These are phyloP conservation scores for Ganoderma meredithae DNA, from an alignment of 1,284 basidiomycete species.

Conservation along the genomic window DNA sequence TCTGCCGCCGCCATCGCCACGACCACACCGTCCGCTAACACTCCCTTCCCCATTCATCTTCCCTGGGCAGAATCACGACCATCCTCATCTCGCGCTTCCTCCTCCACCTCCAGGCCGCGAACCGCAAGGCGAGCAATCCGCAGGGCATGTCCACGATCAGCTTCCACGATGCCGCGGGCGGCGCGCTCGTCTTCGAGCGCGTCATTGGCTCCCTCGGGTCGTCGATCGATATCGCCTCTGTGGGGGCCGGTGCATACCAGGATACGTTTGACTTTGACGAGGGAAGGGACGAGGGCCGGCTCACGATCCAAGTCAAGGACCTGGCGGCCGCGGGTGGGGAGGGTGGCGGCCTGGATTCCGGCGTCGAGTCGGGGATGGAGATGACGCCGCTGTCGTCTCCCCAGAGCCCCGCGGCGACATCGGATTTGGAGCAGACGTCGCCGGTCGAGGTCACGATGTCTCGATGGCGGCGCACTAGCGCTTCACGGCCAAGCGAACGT, in stretches of 20 bases:
- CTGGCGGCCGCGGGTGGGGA: neutral
- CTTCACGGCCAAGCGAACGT: too few species aligned
- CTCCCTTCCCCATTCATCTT: neutral
- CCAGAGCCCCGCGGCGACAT: neutral
- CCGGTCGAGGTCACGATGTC: neutral
- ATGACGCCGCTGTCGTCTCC: neutral
- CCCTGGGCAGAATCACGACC: constrained; percentile 9
- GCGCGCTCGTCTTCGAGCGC: constrained; percentile 4
- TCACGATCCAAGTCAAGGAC: neutral
- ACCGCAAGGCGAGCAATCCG: constrained; percentile 3
- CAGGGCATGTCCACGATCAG: neutral
- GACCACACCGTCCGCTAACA: too few species aligned
- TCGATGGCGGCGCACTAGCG: too few species aligned
- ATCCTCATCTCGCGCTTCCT: constrained; percentile 22
- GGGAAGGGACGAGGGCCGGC: neutral
- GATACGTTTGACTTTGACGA: neutral
- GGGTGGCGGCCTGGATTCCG: neutral
- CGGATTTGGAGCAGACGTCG: neutral
- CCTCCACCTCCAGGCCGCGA: constrained; percentile 16
- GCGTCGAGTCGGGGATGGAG: neutral
- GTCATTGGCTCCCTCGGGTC: constrained; percentile 2
- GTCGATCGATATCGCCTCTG: neutral
- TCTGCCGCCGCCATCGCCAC: neutral
- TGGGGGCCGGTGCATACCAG: neutral
- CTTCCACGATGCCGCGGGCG: neutral